Percentiles rank a stretch among this genome's conserved stretches.
phyloP scores from a whole-genome alignment of 1,284 basidiomycete species.

The Macrocystidia cucumis region DNA sequence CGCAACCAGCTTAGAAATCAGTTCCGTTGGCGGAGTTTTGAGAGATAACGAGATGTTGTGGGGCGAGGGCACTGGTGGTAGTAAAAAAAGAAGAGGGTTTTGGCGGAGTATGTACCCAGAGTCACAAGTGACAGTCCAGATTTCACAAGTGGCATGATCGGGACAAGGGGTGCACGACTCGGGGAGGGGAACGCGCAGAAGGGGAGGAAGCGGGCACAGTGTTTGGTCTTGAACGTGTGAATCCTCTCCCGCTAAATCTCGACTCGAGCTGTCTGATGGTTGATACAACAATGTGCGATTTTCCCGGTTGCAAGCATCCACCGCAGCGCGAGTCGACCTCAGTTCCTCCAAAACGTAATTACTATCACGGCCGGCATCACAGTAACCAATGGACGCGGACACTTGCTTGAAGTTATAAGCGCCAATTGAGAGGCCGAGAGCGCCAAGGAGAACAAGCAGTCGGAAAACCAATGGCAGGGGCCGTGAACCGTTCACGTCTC shows the following conservation, averaged over 20 bases:
- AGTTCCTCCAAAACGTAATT: slow-evolving; percentile 53
- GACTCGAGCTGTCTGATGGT: slow-evolving; percentile 15
- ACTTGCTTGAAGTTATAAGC: slow-evolving; percentile 60
- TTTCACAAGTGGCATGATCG: slow-evolving; percentile 69
- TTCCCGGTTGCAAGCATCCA: slow-evolving; percentile 53
- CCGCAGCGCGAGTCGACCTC: slow-evolving; percentile 34
- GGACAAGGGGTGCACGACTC: slow-evolving; percentile 83
- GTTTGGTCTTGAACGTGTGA: slow-evolving; percentile 20
- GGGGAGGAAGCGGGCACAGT: slow-evolving; percentile 43
- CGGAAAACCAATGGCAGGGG: no score
- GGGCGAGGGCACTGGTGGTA: slow-evolving; percentile 32
- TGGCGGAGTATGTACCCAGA: slow-evolving; percentile 68
- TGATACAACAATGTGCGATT: slow-evolving; percentile 32
- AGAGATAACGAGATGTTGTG: slow-evolving; percentile 28
- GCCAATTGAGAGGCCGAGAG: no score
- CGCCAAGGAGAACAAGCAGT: no score
- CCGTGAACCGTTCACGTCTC: no score
- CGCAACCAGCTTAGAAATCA: slow-evolving; percentile 38
- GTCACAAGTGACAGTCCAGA: slow-evolving; percentile 61
- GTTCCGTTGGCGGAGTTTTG: slow-evolving; percentile 31
- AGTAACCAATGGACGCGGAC: slow-evolving; percentile 76
- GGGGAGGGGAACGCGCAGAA: slow-evolving; percentile 56
- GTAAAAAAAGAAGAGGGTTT: slow-evolving; percentile 50
- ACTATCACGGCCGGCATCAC: slow-evolving; percentile 58
- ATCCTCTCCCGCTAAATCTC: slow-evolving; percentile 14